These are phyloP conservation scores for Diphasiastrum complanatum DNA, from an alignment of 83 land plant species.

Conservation along the genomic window DNA sequence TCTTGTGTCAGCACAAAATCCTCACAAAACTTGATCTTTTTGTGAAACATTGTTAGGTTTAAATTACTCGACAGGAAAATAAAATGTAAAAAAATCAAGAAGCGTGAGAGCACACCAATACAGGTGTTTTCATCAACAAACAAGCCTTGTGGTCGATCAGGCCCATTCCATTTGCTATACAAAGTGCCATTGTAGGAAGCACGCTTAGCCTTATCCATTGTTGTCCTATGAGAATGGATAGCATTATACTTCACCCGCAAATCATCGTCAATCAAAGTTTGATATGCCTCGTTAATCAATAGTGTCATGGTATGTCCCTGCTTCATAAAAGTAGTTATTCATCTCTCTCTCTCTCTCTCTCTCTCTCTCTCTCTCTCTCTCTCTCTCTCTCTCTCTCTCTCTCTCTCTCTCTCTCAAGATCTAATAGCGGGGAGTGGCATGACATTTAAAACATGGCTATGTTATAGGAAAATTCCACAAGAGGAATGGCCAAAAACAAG, in stretches of 20 bases:
- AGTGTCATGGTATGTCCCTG: constrained; percentile 57
- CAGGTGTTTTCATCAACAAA: constrained; percentile 64
- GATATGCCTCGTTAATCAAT: constrained; percentile 52
- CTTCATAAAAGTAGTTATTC: no score
- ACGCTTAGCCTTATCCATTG: constrained; percentile 2
- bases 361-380: no score
- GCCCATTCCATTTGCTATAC: constrained; percentile 57
- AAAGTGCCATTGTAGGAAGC: constrained; percentile 24
- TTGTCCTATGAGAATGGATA: constrained; percentile 26
- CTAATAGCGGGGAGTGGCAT: no score
- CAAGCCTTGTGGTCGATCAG: constrained; percentile 53
- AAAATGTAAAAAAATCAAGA: neutral
- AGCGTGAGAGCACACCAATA: constrained; percentile 32
- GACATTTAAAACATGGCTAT: no score
- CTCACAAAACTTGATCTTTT: neutral
- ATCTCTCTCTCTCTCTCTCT: no score
- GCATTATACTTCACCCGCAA: constrained; percentile 25
- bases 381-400: no score
- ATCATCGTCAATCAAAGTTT: constrained; percentile 37
- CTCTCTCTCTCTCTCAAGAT: no score
- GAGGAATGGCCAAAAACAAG: no score
- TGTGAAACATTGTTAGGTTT: neutral
- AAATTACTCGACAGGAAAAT: neutral
- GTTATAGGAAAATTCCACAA: no score
- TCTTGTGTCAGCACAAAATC: neutral